Base-by-base conservation (phyloP, 1,284 basidiomycete species). In the Rhodotorula sp. region DNA sequence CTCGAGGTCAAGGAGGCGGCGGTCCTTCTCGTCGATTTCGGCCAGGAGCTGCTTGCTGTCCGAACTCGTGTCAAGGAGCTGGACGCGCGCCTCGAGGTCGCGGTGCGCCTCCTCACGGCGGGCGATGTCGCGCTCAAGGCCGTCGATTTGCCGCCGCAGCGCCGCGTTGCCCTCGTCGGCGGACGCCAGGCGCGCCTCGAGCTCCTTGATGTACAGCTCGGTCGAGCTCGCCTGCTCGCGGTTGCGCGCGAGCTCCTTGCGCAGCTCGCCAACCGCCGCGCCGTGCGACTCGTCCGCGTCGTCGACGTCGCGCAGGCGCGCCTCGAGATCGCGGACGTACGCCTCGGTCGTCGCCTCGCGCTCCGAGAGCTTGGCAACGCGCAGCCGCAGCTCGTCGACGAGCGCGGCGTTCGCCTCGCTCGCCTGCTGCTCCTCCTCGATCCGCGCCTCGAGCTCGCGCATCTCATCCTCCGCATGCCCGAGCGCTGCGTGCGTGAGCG, bases 271-370 rank as follows among this genome's bases (percentile, higher is more conserved):
- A 78, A 96, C 86, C 3, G 90, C 89, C 77, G 90, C 89, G 69
- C 87, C 89, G 21, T 91, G 91, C 19, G 86, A 86, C 53, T 91
- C 83, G 32, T 89, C 89, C 8, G 87, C 88, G 77, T 95, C 92
- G 76, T 93, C 88, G 77, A 90, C 90, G 3, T 85, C 80, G 97
- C 94, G 27, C 50, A 51, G 37, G 29, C 41, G 58, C 8, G 58
- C 37, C 46, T 48, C 60, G 60, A 51, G 48, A 44, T 63, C 61
- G 59, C 88, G 90, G 37, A 97, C 90, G 81, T 98, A 97, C 2
- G 89, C 91, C 85, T 98, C 95, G 39, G 92, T 94, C 0, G 93
- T 91, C 3, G 89, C 86, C 81, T 98, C 96, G 66, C 95, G 86
- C 80, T 97, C 94, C 3, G 87, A 85, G 56, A 98, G 82, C 82